Evolutionary conservation across 2,329 filamentous ascomycete genomes (phyloP), one percentile per base, ranked within the genome.

Genomic region (Claviceps sorghi): DNA sequence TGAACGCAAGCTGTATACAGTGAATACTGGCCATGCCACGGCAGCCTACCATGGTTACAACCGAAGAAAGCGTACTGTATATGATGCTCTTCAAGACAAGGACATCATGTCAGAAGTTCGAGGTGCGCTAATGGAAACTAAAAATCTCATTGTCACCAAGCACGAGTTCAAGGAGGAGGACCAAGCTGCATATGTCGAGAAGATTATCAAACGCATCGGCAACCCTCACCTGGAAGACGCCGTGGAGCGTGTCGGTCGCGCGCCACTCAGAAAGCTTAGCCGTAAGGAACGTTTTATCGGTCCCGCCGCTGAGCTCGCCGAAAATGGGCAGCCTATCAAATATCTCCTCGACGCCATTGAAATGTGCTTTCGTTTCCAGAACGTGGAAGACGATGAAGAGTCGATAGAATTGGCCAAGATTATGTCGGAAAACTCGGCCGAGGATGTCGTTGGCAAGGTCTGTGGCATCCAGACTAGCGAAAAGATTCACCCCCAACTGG

Each of bases 1-100:
- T 63, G 93, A 98, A 82, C 90, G 93, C 70, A 98, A 98, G 80
- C 83, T 98, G 58, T 98, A 90, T 78, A 98, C 93, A 22, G 91
- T 98, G 78, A 98, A 98, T 80, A 98, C 93, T 22, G 86, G 89
- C 52, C 93, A 98, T 67, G 93, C 93, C 55, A 95, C 91, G 8
- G 90, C 90, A 21, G 91, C 93, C 55, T 97, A 97, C 79, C 90
- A 93, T 69, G 91, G 90, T 52, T 86, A 95, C 78, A 79, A 89
- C 72, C 79, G 83, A 59, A 83, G 86, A 64, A 91, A 94, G 77
- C 77, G 80, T 64, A 94, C 86, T 55, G 88, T 98, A 59, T 88
- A 93, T 66, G 91, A 97, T 62, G 85, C 90, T 9, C 79, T 97
- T 58, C 79, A 81, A 56, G 88, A 97, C 66, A 75, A 81, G 64